Conservation (phyloP, 306 rosid species). For the Vigna angularis region DNA sequence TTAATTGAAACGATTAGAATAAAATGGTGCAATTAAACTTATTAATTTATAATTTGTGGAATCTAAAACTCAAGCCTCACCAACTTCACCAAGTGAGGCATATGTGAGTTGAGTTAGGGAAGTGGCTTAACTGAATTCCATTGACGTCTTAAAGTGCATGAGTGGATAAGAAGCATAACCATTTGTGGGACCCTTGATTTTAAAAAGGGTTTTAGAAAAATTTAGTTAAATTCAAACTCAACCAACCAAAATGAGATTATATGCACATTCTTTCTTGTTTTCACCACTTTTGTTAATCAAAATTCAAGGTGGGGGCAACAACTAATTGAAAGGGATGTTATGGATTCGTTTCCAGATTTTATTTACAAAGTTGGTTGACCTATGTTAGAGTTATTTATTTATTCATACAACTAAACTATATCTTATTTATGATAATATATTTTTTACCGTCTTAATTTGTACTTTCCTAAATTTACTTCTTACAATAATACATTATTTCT, state of each 20-base stretch:
- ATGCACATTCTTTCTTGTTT: neutral
- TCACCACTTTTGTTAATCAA: slow-evolving; percentile 51
- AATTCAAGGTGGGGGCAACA: slow-evolving; percentile 70
- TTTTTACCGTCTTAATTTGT: no score
- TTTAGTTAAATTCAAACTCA: slow-evolving; percentile 29
- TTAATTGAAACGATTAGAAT: no score
- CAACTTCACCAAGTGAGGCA: slow-evolving; percentile 76
- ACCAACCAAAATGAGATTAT: slow-evolving; percentile 35
- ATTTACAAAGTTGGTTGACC: no score
- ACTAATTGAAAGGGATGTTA: slow-evolving; percentile 40
- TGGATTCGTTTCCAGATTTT: slow-evolving; percentile 38
- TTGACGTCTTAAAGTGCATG: slow-evolving; percentile 42
- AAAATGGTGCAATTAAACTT: no score
- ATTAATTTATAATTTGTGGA: no score
- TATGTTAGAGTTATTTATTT: no score
- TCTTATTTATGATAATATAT: no score
- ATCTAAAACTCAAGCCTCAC: slow-evolving; percentile 39
- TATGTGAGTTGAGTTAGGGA: slow-evolving; percentile 62
- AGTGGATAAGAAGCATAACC: slow-evolving; percentile 2
- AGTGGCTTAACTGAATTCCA: slow-evolving; percentile 70
- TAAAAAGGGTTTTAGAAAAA: slow-evolving; percentile 4
- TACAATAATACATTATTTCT: no score
- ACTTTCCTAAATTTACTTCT: no score
- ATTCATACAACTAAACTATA: no score
- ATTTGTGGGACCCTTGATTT: slow-evolving; percentile 39